phyloP scores from a whole-genome alignment of 108 stramenopile species.

The Cyclostephanos tholiformis region DNA sequence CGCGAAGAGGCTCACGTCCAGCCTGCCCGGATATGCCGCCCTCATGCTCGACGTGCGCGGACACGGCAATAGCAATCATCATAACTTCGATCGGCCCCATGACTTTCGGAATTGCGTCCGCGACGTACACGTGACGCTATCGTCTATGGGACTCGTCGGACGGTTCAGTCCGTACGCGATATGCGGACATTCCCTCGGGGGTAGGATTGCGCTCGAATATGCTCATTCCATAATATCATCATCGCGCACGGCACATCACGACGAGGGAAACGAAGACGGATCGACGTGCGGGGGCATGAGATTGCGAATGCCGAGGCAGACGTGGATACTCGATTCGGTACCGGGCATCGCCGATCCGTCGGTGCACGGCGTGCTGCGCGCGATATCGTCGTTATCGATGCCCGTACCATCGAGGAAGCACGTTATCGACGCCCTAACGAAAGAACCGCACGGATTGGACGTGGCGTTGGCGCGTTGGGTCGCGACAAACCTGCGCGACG shows the following conservation, averaged over 20 bases:
- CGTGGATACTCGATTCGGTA: conserved; percentile 83
- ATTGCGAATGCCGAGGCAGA: conserved; percentile 41
- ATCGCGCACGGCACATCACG: no score
- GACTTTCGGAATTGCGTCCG: conserved; percentile 45
- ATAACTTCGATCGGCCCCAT: conserved; percentile 31
- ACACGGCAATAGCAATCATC: conserved; percentile 51
- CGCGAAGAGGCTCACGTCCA: conserved; percentile 57
- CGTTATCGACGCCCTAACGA: conserved; percentile 18
- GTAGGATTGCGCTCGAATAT: conserved; percentile 77
- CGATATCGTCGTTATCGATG: conserved; percentile 48
- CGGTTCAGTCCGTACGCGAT: conserved; percentile 36
- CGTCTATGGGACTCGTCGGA: conserved; percentile 18
- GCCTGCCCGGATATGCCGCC: conserved; percentile 44
- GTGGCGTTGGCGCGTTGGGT: conserved; percentile 50
- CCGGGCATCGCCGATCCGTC: conserved; percentile 66
- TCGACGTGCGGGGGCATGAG: no score
- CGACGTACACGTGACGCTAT: conserved; percentile 62
- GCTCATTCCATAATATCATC: conserved; percentile 31
- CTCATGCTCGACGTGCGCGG: conserved; percentile 76
- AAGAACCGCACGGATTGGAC: conserved; percentile 21
- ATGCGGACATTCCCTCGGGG: conserved; percentile 88
- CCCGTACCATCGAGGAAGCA: conserved; percentile 35
- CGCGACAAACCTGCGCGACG: conserved; percentile 46
- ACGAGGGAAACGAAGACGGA: not conserved
- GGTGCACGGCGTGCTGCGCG: conserved; percentile 65